These are phyloP conservation scores for Phytophthora macrochlamydospora DNA, from an alignment of 352 stramenopile genomes.

Conservation along the genomic window DNA sequence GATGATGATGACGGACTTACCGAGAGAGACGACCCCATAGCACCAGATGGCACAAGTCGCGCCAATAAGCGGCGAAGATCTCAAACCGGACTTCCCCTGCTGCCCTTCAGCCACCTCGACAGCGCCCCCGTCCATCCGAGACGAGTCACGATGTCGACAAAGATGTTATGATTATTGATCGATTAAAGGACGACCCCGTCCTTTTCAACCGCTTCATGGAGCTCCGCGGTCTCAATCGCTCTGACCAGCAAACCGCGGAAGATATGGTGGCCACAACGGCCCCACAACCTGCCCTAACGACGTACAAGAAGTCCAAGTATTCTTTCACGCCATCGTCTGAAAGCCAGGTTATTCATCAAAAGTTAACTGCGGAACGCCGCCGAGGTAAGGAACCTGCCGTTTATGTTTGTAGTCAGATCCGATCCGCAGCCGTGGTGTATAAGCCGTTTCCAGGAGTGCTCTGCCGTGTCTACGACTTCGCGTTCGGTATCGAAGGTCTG, in stretches of 20 bases:
- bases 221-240: no score
- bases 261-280: no score
- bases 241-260: no score
- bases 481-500: background rate
- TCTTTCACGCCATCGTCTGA: background rate
- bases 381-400: slow-evolving; percentile 2
- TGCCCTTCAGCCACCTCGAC: background rate
- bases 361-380: background rate
- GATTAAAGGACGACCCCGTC: background rate
- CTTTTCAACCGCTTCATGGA: background rate
- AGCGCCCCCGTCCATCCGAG: background rate
- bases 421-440: background rate
- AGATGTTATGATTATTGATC: background rate
- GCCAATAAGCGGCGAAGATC: background rate
- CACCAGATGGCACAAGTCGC: background rate
- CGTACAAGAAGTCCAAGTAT: background rate
- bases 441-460: slow-evolving; percentile 1
- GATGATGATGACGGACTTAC: background rate
- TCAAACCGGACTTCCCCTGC: background rate
- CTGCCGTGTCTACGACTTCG: background rate
- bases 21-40: background rate
- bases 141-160: background rate
- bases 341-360: background rate
- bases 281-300: no score
- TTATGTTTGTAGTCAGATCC: slow-evolving; percentile 4